phyloP scores from a whole-genome alignment of 352 stramenopile genomes.

The Pythium pectinolyticum region DNA sequence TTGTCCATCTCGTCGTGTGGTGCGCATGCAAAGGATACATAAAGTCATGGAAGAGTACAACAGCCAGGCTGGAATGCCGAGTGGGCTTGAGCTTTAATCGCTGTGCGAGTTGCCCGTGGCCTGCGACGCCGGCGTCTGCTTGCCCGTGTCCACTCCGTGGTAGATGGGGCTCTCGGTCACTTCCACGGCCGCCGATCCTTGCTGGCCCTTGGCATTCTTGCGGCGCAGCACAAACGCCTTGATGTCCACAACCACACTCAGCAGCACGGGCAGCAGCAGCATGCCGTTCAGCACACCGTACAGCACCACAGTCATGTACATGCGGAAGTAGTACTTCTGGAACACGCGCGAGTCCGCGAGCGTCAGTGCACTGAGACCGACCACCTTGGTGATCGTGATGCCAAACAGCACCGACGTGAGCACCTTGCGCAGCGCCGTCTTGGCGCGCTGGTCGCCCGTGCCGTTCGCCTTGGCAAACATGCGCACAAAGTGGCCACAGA shows the following conservation, averaged over 20 bases:
- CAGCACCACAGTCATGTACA: constrained; percentile 84
- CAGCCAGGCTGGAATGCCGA: not conserved
- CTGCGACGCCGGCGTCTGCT: constrained; percentile 5
- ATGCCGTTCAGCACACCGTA: constrained; percentile 81
- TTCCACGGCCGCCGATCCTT: not conserved
- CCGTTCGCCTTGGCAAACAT: constrained; percentile 53
- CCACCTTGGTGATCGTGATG: constrained; percentile 88
- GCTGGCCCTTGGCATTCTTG: constrained; percentile 18
- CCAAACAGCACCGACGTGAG: constrained; percentile 66
- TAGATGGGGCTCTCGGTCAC: constrained; percentile 32
- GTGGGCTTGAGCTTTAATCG: too few relatives aligned
- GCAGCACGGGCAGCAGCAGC: constrained; percentile 56
- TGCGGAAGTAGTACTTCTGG: constrained; percentile 90
- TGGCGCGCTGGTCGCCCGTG: constrained; percentile 25
- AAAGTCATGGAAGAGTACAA: constrained; percentile 13
- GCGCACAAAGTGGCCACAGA: constrained; percentile 69
- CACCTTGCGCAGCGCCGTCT: constrained; percentile 31
- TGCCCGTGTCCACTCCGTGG: constrained; percentile 19
- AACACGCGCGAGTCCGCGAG: constrained; percentile 86
- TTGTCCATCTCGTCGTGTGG: not conserved
- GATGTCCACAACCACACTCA: constrained; percentile 55
- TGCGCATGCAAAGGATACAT: not conserved
- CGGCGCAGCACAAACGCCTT: constrained; percentile 40
- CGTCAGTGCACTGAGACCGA: constrained; percentile 78
- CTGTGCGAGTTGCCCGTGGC: constrained; percentile 32